phyloP scores from a whole-genome alignment of 2,329 filamentous ascomycete genomes.

The Xylaria polymorpha region DNA sequence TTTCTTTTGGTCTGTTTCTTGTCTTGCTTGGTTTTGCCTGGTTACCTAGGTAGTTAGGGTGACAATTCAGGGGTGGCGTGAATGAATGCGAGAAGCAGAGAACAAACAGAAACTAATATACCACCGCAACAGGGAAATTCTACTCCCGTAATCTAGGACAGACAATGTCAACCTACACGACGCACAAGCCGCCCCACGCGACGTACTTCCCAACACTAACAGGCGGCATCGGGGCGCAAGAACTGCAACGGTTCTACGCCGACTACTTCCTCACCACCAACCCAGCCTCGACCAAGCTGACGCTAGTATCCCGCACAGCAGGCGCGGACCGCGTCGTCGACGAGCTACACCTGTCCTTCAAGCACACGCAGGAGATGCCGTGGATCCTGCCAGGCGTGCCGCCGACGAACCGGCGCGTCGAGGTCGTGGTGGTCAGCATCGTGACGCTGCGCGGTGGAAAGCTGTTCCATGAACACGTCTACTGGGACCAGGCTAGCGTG shows the following conservation, averaged over 20 bases:
- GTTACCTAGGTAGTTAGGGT: not conserved
- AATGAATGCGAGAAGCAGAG: not conserved
- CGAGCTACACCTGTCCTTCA: conserved; percentile 69
- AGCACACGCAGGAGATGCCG: conserved; percentile 66
- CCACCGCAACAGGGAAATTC: conserved; percentile 60
- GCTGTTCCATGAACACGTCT: conserved; percentile 74
- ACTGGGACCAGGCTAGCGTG: conserved; percentile 75
- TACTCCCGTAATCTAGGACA: conserved; percentile 66
- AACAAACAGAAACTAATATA: conserved; percentile 1
- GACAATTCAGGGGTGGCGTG: not conserved
- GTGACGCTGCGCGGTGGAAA: conserved; percentile 73
- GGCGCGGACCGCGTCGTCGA: conserved; percentile 73
- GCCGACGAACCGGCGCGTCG: conserved; percentile 64
- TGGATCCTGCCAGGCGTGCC: conserved; percentile 72
- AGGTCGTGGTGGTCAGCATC: conserved; percentile 70
- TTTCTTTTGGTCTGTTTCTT: not conserved
- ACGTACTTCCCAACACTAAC: conserved; percentile 74
- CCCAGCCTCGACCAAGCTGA: conserved; percentile 68
- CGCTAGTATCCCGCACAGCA: conserved; percentile 72
- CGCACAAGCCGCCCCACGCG: conserved; percentile 73
- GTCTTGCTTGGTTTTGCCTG: not conserved
- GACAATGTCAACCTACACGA: conserved; percentile 69
- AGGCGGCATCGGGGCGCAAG: conserved; percentile 70
- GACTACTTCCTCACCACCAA: conserved; percentile 73
- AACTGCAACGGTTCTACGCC: conserved; percentile 71